Base-by-base conservation (phyloP, 306 rosid species). In the Glycine latifolia region DNA sequence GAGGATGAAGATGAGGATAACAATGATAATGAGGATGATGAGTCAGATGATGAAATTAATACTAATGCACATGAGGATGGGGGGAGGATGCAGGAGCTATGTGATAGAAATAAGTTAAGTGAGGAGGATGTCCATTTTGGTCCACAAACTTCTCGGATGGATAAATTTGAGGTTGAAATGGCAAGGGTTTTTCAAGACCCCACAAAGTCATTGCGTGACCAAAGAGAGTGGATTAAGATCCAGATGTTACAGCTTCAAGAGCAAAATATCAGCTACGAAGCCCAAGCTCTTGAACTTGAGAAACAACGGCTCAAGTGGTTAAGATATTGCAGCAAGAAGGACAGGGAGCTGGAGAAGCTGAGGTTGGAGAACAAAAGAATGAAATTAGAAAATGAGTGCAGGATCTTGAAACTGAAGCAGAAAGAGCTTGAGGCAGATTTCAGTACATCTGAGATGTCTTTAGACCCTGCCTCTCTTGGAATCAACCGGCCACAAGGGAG, bases 231-330 rank as follows among this genome's bases (percentile, higher is more conserved):
- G 97, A 79, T 90, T 69, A 85, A 87, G 90, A 86, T 82, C 35
- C 91, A 89, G 81, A 84, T 65, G 88, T 67, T 90, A 82, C 89
- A 90, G 79, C 90, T 95, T 69, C 88, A 90, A 83, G 95, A 91
- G 87, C 91, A 91, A 77, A 86, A 78, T 43, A 84, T 89, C 48
- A 75, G 33, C 71, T 86, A 67, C 82, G 88, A 88, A 81, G 91
- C 84, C n/a, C 85, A 85, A 77, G 85, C 94, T 65, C 86, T 95
- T 70, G 97, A 95, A 78, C 88, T 93, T 75, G 97, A 95, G 91
- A 95, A 91, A 82, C 99, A 95, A 70, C 89, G 91, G 63, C 91
- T 85, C 70, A 91, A 88, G 91, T 93, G 97, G 99, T 89, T 89
- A 55, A 91, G 99, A 77, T 95, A 92, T 83, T 73, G 97, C 91